These are phyloP conservation scores for Aristolochia californica DNA, from an alignment of 164 flowering plant species.

Conservation along the genomic window DNA sequence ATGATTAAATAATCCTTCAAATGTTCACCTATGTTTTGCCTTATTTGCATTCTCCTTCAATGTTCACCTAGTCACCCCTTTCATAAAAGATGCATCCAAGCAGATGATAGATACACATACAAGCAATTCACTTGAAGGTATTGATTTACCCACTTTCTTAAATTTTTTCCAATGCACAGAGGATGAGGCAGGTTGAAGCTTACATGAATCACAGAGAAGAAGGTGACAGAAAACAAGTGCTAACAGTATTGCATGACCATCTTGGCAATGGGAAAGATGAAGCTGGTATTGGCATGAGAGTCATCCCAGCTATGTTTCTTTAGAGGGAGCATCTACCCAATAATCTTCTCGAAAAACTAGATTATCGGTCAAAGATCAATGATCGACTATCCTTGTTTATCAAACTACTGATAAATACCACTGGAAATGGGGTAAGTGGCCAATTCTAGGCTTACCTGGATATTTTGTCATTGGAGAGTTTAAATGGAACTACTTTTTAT, in stretches of 20 bases:
- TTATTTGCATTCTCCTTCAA: no score
- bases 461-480: no score
- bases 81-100: no score
- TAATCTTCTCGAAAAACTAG: neutral
- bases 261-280: neutral
- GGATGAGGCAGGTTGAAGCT: neutral
- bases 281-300: constrained; percentile 3
- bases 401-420: neutral
- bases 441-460: no score
- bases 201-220: neutral
- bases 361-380: constrained; percentile 1
- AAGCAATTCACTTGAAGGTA: no score
- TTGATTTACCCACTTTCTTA: no score
- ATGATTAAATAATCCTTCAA: no score
- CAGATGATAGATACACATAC: no score
- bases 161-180: neutral
- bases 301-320: constrained; percentile 2
- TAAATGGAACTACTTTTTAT: no score
- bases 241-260: neutral
- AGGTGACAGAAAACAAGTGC: neutral
- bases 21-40: no score
- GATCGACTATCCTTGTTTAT: neutral
- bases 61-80: no score
- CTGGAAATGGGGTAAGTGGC: no score
- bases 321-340: constrained; percentile 1